phyloP scores from a whole-genome alignment of 352 stramenopile genomes.

The Phytopythium sindhum region DNA sequence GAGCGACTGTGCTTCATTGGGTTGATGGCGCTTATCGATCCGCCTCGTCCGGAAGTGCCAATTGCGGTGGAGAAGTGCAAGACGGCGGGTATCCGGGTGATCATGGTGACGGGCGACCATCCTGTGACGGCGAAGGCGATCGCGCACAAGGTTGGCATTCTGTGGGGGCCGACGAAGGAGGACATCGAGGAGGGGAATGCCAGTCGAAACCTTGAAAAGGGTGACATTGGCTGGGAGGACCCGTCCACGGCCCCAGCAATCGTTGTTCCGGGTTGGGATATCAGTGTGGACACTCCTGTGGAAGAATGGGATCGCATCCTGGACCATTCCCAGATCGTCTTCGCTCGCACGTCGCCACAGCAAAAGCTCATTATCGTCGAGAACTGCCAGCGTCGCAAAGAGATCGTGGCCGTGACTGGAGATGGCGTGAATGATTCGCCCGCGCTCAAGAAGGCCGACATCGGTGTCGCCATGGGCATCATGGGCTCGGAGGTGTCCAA shows the following conservation, averaged over 20 bases:
- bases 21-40: constrained; percentile 95
- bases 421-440: constrained; percentile 98
- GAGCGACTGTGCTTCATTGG: constrained; percentile 90
- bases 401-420: constrained; percentile 95
- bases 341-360: constrained; percentile 93
- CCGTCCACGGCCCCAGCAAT: constrained; percentile 75
- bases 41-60: constrained; percentile 87
- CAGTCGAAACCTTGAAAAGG: constrained; percentile 35
- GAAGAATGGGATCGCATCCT: constrained; percentile 88
- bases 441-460: constrained; percentile 95
- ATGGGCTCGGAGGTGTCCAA: constrained; percentile 96
- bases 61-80: constrained; percentile 91
- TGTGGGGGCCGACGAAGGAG: constrained; percentile 75
- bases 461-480: constrained; percentile 98
- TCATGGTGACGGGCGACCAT: constrained; percentile 95
- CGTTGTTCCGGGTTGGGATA: constrained; percentile 81
- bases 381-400: constrained; percentile 75
- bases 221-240: constrained; percentile 69
- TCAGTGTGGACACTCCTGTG: constrained; percentile 68
- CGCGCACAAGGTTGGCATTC: constrained; percentile 89
- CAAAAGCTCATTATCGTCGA: constrained; percentile 96
- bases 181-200: constrained; percentile 70
- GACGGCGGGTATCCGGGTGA: constrained; percentile 90
- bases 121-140: constrained; percentile 93
- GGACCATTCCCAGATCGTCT: constrained; percentile 91